Evolutionary conservation across 805 yeast genomes (phyloP), one percentile per base, ranked within the genome.

Genomic region (Starmerella ratchasimensis): DNA sequence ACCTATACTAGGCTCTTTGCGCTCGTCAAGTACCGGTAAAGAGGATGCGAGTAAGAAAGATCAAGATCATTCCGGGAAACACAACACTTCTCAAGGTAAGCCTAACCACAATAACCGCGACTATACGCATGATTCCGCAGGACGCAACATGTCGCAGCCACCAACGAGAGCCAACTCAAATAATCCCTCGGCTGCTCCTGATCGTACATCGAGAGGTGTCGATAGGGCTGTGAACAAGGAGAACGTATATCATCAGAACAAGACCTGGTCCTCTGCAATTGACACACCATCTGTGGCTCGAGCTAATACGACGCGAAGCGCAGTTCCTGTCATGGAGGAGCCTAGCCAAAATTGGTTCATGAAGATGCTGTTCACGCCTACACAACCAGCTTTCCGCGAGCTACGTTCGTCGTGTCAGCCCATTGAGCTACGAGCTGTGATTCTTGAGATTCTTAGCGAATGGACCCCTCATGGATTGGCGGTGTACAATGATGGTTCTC

Each of bases 391-490:
- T 14, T 19, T 47, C 31, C 49, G 51, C 42, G 42, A 52, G 2
- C 42, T 60, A 11, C 45, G 47, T 25, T 52, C 61, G 5, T 39
- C 46, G 6, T 40, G 56, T 37, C 38, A 46, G 13, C 47, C 50
- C 22, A 43, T 47, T 15, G 49, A 51, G 30, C 51, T 60, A 21
- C 48, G 54, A 9, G 51, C 47, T n/a, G 47, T 51, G 10, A 40
- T 61, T 15, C 44, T 54, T 11, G 55, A 49, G 29, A 44, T 57
- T 8, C 45, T 61, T 22, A 47, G 48, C 27, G 58, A 52, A 17
- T 62, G 66, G 65, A 43, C 51, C 35, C 50, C 53, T 38, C 58
- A 58, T 28, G 66, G 66, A 3, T 52, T 61, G 32, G 43, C 57
- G 10, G 41, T 51, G 22, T 42, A 56, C 30, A 39, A 36, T 11